A percentile compares a stretch with the other conserved stretches of the same genome.
Conservation (phyloP, 805 yeast genomes). For the Debaryomyces castellii region DNA sequence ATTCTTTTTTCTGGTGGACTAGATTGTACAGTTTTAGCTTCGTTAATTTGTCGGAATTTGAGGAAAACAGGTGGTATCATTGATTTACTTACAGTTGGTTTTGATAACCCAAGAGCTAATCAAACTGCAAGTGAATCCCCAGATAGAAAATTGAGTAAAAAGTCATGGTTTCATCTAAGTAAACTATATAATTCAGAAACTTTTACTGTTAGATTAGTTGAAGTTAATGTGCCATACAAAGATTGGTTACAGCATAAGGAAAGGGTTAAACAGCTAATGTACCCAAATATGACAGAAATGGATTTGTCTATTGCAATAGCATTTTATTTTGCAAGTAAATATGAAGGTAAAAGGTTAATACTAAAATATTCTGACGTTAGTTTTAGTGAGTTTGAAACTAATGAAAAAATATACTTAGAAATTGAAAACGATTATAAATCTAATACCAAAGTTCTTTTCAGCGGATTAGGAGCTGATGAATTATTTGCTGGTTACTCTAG, state of each 20-base stretch:
- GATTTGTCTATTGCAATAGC: constrained; percentile 95
- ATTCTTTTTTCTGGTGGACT: constrained; percentile 91
- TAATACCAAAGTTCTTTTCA: constrained; percentile 66
- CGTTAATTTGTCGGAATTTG: constrained; percentile 35
- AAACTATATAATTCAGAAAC: constrained; percentile 33
- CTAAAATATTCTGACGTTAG: constrained; percentile 7
- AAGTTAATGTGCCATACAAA: constrained; percentile 71
- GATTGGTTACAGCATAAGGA: constrained; percentile 54
- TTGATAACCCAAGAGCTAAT: constrained; percentile 82
- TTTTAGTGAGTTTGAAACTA: constrained; percentile 17
- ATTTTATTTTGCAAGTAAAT: constrained; percentile 84
- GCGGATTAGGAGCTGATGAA: constrained; percentile 98
- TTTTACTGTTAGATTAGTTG: constrained; percentile 53
- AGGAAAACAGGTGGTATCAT: constrained; percentile 26
- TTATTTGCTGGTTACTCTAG: constrained; percentile 94
- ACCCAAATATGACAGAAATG: constrained; percentile 89
- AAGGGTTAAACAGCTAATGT: constrained; percentile 65
- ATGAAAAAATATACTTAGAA: constrained; percentile 7
- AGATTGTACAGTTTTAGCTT: constrained; percentile 84
- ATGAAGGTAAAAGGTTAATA: constrained; percentile 23
- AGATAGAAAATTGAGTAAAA: constrained; percentile 73
- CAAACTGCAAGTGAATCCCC: constrained; percentile 68
- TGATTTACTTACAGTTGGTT: constrained; percentile 89
- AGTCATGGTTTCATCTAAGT: constrained; percentile 56
- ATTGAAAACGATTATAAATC: constrained; percentile 40